Evolutionary conservation across 129 eudicot genomes (phyloP), one percentile per base, ranked within the genome.

Genomic region (Chrysanthemum seticuspe): DNA sequence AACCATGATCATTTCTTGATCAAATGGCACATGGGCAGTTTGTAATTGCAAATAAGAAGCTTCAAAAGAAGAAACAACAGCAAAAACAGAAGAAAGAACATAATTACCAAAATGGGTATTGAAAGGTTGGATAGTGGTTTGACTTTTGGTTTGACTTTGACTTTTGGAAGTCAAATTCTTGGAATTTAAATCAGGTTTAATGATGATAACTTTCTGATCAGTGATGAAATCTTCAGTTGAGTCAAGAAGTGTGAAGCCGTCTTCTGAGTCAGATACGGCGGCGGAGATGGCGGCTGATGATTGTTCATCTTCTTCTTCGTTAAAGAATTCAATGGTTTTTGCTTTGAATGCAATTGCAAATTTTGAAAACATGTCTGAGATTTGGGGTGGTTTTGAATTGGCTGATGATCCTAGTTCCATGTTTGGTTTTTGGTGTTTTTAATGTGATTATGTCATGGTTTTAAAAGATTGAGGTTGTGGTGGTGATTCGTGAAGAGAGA

Each of bases 291-390:
- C 78, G 58, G 81, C 73, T 23, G 73, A 53, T 13, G 72, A 48
- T 62, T 83, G 81, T 49, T 79, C 78, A 6, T 74, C 77, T 14
- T 87, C 78, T 25, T 87, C 98, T 16, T 90, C 98, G 18, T 89
- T 74, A 84, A 94, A 88, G 76, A 94, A 90, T 78, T 94, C 98
- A 78, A 80, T 79, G 34, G 98, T 88, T 61, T 90, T 94, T 65
- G 97, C 73, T 86, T 88, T 94, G 81, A 94, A 88, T 11, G 97
- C 96, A 56, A 90, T 81, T 58, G 98, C 98, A 45, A 94, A 90
- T 78, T 94, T 94, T 71, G 83, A 87, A 59, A 90, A 90, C 96
- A 90, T 90, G 13, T 90, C 91, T 34, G 98, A 87, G 86, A 94
- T 83, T 83, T 87, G 98, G 13, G 93, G 97, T 36, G 86, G 89